These are phyloP conservation scores for Eucalyptus shirleyi DNA, from an alignment of 345 rosid species.

Conservation along the genomic window DNA sequence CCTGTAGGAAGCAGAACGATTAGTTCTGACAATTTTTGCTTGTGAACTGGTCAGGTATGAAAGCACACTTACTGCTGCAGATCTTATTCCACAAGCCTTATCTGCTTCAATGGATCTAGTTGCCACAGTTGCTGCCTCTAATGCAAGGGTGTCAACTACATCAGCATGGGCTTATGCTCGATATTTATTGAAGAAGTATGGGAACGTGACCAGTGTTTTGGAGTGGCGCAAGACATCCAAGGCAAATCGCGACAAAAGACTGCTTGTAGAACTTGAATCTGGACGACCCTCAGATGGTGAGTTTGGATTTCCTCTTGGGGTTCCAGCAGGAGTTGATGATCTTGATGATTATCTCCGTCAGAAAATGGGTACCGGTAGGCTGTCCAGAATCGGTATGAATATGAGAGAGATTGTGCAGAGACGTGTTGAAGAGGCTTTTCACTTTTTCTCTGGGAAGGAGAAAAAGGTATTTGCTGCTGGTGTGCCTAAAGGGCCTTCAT, in stretches of 20 bases:
- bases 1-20: not conserved
- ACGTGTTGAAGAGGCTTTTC: conserved; percentile 56
- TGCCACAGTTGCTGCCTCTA: conserved; percentile 46
- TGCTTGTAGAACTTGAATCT: conserved; percentile 84
- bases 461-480: conserved; percentile 49
- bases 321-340: conserved; percentile 76
- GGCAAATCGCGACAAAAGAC: conserved; percentile 64
- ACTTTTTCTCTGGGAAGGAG: conserved; percentile 41
- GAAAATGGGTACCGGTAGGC: conserved; percentile 49
- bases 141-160: conserved; percentile 62
- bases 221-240: conserved; percentile 85
- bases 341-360: conserved; percentile 80
- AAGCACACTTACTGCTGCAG: conserved; percentile 59
- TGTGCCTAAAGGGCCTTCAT: conserved; percentile 25
- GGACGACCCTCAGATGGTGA: conserved; percentile 60
- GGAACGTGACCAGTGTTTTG: conserved; percentile 59
- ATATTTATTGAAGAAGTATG: conserved; percentile 66
- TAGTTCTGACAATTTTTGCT: not conserved
- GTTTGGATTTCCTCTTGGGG: conserved; percentile 71
- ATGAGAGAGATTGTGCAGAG: conserved; percentile 81
- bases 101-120: conserved; percentile 52
- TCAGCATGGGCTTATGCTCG: conserved; percentile 66
- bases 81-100: conserved; percentile 87
- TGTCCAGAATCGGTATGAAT: conserved; percentile 65
- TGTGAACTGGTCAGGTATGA: conserved; percentile 56